Percentiles rank a stretch among this genome's conserved stretches.
These are phyloP conservation scores for Azolla pinnata DNA, from an alignment of 75 land plant species.

Conservation along the genomic window DNA sequence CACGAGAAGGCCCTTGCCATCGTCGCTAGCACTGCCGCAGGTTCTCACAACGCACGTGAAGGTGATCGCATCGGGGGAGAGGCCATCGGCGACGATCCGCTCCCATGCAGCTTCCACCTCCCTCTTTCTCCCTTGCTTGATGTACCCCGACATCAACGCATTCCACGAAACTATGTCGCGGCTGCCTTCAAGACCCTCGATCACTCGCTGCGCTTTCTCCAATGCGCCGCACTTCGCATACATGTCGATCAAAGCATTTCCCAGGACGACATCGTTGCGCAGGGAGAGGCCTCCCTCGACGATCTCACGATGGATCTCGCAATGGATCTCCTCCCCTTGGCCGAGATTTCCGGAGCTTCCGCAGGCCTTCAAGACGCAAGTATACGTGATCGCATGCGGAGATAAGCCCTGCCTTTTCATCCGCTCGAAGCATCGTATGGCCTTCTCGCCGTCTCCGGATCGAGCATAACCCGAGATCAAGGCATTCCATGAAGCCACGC, in stretches of 20 bases:
- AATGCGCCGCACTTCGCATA: conserved; percentile 13
- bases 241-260: conserved; percentile 7
- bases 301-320: conserved; percentile 1
- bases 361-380: conserved; percentile 17
- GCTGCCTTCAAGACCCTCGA: conserved; percentile 4
- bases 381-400: conserved; percentile 5
- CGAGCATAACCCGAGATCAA: conserved; percentile 1
- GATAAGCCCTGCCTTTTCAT: conserved; percentile 3
- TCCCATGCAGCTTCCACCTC: conserved; percentile 15
- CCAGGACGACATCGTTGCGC: background rate
- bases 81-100: conserved; percentile 19
- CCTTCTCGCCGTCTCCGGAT: conserved; percentile 6
- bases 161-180: conserved; percentile 10
- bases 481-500: conserved; percentile 8
- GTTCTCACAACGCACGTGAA: conserved; percentile 9
- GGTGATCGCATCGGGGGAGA: conserved; percentile 17
- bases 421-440: conserved; percentile 5
- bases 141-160: conserved; percentile 12
- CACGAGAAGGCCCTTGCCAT: conserved; percentile 11
- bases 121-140: conserved; percentile 2
- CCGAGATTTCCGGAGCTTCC: conserved; percentile 1
- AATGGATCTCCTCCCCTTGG: conserved; percentile 10
- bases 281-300: too few relatives aligned
- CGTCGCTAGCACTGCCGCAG: conserved; percentile 3
- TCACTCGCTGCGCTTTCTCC: conserved; percentile 9